Conservation (phyloP, 2,329 filamentous ascomycete genomes). For the Juglanconis sp. region DNA sequence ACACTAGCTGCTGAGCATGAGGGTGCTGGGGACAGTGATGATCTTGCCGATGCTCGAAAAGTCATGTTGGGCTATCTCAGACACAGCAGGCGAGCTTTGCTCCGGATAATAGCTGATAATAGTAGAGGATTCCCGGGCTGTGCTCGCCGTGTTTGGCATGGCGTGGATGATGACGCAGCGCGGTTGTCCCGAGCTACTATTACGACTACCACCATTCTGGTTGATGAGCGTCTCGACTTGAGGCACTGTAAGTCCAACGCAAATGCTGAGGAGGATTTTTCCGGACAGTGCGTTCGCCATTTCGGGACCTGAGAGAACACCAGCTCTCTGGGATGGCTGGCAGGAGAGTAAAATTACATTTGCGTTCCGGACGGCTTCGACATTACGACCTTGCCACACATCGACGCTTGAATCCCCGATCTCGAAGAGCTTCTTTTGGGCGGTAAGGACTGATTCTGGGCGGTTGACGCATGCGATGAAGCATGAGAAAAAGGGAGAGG, state of each 20-base stretch:
- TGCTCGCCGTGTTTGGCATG: slow-evolving; percentile 80
- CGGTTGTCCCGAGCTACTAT: neutral
- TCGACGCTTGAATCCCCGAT: slow-evolving; percentile 62
- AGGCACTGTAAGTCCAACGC: slow-evolving; percentile 69
- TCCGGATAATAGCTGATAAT: slow-evolving; percentile 55
- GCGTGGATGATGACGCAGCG: slow-evolving; percentile 68
- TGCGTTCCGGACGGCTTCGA: slow-evolving; percentile 61
- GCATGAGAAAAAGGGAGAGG: slow-evolving; percentile 62
- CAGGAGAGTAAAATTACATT: slow-evolving; percentile 76
- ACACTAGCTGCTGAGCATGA: slow-evolving; percentile 48
- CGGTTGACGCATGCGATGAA: slow-evolving; percentile 81
- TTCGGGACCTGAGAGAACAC: slow-evolving; percentile 63
- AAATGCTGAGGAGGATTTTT: slow-evolving; percentile 79
- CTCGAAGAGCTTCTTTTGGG: slow-evolving; percentile 39
- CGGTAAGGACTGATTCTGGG: slow-evolving; percentile 53
- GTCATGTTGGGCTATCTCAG: neutral
- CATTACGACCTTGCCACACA: slow-evolving; percentile 70
- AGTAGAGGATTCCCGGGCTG: slow-evolving; percentile 79
- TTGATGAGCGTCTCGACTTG: slow-evolving; percentile 67
- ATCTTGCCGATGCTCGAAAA: slow-evolving; percentile 62
- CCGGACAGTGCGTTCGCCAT: slow-evolving; percentile 71
- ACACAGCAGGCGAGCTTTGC: neutral
- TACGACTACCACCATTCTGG: slow-evolving; percentile 36
- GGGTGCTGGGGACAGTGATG: slow-evolving; percentile 60
- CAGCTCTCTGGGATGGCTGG: slow-evolving; percentile 72